Evolutionary conservation across 2,329 filamentous ascomycete species (phyloP).

Genomic region (Periconia digitata): DNA sequence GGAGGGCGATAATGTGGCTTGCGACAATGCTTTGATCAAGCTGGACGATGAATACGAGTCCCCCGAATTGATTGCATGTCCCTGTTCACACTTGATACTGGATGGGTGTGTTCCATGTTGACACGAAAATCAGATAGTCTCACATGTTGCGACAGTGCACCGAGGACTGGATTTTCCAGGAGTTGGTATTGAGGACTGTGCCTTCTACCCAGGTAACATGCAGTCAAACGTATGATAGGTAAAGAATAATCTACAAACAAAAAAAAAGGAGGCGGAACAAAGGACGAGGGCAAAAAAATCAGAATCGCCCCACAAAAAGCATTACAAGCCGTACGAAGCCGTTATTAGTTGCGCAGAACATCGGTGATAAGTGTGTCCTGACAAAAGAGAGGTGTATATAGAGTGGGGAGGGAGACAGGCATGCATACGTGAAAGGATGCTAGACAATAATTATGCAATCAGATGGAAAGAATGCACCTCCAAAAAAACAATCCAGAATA

Average conservation of each 20-base stretch:
- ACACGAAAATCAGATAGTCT: too few species aligned
- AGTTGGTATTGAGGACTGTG: too few species aligned
- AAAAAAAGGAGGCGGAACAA: not conserved
- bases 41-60: too few species aligned
- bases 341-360: slow-evolving; percentile 2
- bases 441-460: not conserved
- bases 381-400: slow-evolving; percentile 8
- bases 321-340: not conserved
- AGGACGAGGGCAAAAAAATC: not conserved
- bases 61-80: too few species aligned
- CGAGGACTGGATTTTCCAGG: too few species aligned
- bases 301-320: slow-evolving; percentile 1
- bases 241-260: not conserved
- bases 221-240: slow-evolving; percentile 1
- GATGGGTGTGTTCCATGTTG: too few species aligned
- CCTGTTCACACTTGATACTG: too few species aligned
- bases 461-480: not conserved
- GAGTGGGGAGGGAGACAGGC: not conserved
- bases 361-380: not conserved
- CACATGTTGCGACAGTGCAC: too few species aligned
- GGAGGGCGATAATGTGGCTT: slow-evolving; percentile 23
- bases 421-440: slow-evolving; percentile 1
- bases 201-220: not conserved
- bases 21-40: slow-evolving; percentile 2
- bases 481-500: not conserved